These are phyloP conservation scores for Agrocybe pediades DNA, from an alignment of 768 basidiomycete genomes.

Conservation along the genomic window DNA sequence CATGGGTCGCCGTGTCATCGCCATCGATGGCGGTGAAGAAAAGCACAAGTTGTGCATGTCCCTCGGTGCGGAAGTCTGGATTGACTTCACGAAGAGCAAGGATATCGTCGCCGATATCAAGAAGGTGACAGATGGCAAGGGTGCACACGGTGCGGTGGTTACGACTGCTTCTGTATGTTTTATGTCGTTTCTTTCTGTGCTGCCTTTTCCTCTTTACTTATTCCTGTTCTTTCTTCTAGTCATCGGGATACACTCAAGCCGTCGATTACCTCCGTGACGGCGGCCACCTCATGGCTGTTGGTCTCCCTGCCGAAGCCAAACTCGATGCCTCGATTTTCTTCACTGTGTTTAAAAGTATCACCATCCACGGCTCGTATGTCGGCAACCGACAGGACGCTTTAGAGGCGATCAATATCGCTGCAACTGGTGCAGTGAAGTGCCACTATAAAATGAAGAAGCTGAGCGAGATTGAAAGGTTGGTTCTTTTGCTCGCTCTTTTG, in stretches of 20 bases:
- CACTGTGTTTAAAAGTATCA: constrained; percentile 47
- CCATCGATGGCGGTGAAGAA: constrained; percentile 72
- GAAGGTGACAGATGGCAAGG: constrained; percentile 61
- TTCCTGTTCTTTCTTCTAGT: too few relatives aligned
- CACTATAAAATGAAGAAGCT: constrained; percentile 49
- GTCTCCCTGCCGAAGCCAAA: constrained; percentile 65
- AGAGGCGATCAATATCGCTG: constrained; percentile 80
- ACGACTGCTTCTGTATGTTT: constrained; percentile 51
- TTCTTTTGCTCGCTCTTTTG: background rate
- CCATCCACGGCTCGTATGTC: constrained; percentile 53
- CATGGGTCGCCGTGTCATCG: constrained; percentile 80
- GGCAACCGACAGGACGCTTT: constrained; percentile 83
- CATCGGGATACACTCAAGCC: constrained; percentile 52
- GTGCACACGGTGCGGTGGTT: constrained; percentile 72
- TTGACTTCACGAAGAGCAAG: constrained; percentile 74
- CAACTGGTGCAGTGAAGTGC: constrained; percentile 68
- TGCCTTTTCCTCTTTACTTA: background rate
- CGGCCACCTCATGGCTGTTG: constrained; percentile 78
- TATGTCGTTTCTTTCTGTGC: background rate
- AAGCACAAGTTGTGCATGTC: constrained; percentile 62
- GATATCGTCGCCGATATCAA: constrained; percentile 69
- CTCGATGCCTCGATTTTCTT: constrained; percentile 27
- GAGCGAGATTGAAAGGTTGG: constrained; percentile 52
- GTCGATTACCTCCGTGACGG: constrained; percentile 75
- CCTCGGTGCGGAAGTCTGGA: constrained; percentile 74